Evolutionary conservation across 129 eudicot species (phyloP).

Genomic region (Chrysanthemum makinoi): DNA sequence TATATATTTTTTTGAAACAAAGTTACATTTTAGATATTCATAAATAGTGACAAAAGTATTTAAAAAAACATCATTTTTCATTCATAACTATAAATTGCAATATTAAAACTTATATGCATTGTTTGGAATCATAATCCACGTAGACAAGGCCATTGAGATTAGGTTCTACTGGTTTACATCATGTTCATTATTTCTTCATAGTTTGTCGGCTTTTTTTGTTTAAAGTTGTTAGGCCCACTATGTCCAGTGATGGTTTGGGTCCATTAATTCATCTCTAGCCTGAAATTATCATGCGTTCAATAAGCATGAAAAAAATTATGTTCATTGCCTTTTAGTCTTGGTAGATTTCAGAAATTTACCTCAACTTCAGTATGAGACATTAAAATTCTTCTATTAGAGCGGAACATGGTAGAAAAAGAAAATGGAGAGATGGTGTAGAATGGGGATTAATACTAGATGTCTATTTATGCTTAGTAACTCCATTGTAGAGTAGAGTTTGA

Average conservation of each 20-base stretch:
- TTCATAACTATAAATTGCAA: too few relatives aligned
- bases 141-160: not conserved
- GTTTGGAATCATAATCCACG: not conserved
- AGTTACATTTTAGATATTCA: too few relatives aligned
- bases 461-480: not conserved
- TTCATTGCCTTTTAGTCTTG: not conserved
- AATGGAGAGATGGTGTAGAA: too few relatives aligned
- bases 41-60: too few relatives aligned
- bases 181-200: conserved; percentile 4
- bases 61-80: too few relatives aligned
- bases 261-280: conserved; percentile 8
- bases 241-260: conserved; percentile 14
- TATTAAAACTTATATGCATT: too few relatives aligned
- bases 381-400: not conserved
- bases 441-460: too few relatives aligned
- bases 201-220: conserved; percentile 6
- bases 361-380: not conserved
- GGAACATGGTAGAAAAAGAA: too few relatives aligned
- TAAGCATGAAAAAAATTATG: conserved; percentile 6
- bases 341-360: not conserved
- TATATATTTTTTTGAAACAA: too few relatives aligned
- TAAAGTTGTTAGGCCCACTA: conserved; percentile 27
- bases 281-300: conserved; percentile 13
- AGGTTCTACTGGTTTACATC: conserved; percentile 18
- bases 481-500: not conserved